Base-by-base conservation (phyloP, 2,329 filamentous ascomycete genomes). In the Cladosporium sp. region DNA sequence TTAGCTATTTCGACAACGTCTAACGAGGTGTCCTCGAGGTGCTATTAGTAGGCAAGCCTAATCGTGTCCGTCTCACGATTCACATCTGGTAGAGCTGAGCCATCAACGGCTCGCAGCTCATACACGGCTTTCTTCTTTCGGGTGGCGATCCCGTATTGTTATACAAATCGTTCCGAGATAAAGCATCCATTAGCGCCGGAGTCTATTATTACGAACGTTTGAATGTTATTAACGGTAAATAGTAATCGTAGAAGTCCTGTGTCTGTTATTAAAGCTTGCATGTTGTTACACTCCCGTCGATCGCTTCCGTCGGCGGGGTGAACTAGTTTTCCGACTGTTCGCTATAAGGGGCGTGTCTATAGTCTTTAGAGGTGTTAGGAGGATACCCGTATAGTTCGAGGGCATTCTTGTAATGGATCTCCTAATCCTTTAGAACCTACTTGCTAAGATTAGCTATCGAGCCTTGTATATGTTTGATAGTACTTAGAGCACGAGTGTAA, bases 1-100 rank as follows among this genome's bases (percentile, higher is more conserved):
- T 33, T 67, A 33, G 67, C 67, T 33, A 69, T 69, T 46, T 40
- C 50, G 26, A 69, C 46, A 53, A 69, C 35, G 44, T 69, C 59
- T 64, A 69, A 35, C 23, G 56, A 55, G 58, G 66, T 63, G n/a
- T 58, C 50, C 64, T 68, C 49, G 50, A 66, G 56, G 65, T 69
- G 37, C 62, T 65, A 29, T 64, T 64, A 40, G 35, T 66, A 55
- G 53, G 37, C 37, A 33, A 69, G 60, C 64, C 58, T 26, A 33
- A 67, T 55, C 29, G 46, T 67, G 29, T 67, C 60, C 56, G 49
- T 69, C 57, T 69, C 53, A 35, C 62, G 65, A 65, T 64, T 37
- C 35, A 68, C 49, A 40, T 44, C 46, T 49, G 66, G 62, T 68
- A 69, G 46, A 11, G n/a, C 18, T 59, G 35, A 67, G 57, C 66